Percentiles rank a stretch among this genome's conserved stretches.
Evolutionary conservation across 1,284 basidiomycete species (phyloP).

Genomic region (Puccinia novopanici): DNA sequence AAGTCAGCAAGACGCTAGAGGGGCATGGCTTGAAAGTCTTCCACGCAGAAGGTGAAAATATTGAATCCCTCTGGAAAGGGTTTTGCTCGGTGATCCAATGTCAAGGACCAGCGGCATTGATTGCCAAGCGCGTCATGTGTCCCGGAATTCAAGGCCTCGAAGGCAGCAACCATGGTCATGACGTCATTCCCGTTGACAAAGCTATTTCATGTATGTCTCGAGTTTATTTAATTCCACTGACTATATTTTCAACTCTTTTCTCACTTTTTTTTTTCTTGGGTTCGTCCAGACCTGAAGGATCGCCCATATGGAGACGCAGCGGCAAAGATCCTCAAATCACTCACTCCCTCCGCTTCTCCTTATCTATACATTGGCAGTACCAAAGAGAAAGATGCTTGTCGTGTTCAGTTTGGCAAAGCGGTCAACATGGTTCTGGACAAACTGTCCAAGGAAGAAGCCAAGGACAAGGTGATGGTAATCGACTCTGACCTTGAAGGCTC

Average conservation of each 20-base stretch:
- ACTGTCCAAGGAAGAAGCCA: constrained; percentile 72
- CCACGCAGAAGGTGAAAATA: constrained; percentile 72
- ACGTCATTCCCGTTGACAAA: constrained; percentile 61
- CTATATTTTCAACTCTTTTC: background rate
- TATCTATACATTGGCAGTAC: constrained; percentile 71
- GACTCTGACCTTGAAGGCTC: constrained; percentile 84
- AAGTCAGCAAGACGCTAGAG: constrained; percentile 69
- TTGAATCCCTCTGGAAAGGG: constrained; percentile 73
- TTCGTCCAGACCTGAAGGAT: constrained; percentile 70
- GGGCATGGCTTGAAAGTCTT: constrained; percentile 77
- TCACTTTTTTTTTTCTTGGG: constrained; percentile 67
- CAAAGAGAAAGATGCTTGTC: constrained; percentile 74
- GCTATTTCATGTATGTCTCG: constrained; percentile 39
- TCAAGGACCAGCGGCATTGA: constrained; percentile 75
- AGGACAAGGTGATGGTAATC: constrained; percentile 78
- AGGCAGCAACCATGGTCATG: constrained; percentile 75
- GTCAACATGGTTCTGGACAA: constrained; percentile 74
- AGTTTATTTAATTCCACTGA: background rate
- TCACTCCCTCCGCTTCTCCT: constrained; percentile 67
- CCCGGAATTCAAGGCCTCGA: constrained; percentile 76
- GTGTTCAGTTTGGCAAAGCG: constrained; percentile 78
- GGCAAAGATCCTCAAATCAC: constrained; percentile 66
- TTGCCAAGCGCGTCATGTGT: constrained; percentile 76
- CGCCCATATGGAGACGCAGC: constrained; percentile 68
- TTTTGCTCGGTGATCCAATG: constrained; percentile 66